Percentiles rank a stretch among this genome's conserved stretches.
These are phyloP conservation scores for Apiotrichum akiyoshidainum DNA, from an alignment of 1,284 basidiomycete genomes.

Conservation along the genomic window DNA sequence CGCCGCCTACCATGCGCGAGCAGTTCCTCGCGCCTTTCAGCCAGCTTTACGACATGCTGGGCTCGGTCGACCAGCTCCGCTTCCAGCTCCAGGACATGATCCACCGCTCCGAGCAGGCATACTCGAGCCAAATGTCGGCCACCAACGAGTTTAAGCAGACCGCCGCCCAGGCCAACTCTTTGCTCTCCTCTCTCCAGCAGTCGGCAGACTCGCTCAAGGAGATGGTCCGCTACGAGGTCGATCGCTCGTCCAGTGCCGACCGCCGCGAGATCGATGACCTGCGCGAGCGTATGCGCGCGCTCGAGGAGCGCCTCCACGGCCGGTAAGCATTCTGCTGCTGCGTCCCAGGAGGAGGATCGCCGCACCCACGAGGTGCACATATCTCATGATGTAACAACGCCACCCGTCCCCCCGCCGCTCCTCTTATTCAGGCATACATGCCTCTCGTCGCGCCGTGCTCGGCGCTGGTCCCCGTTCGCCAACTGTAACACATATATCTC, in stretches of 20 bases:
- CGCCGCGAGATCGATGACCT: slow-evolving; percentile 21
- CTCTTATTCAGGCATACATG: too few relatives aligned
- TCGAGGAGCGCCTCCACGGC: slow-evolving; percentile 18
- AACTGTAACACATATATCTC: not conserved
- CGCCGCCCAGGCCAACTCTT: slow-evolving; percentile 29
- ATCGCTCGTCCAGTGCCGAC: slow-evolving; percentile 22
- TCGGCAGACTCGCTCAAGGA: slow-evolving; percentile 45
- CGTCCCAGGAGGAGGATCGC: too few relatives aligned
- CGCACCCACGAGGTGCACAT: too few relatives aligned
- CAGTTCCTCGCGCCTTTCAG: slow-evolving; percentile 35
- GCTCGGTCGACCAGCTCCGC: slow-evolving; percentile 31
- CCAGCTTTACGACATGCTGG: slow-evolving; percentile 40
- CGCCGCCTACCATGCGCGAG: slow-evolving; percentile 24
- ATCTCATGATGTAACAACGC: too few relatives aligned
- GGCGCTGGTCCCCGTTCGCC: not conserved
- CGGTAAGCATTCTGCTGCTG: not conserved
- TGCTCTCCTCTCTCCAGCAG: slow-evolving; percentile 38
- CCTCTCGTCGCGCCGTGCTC: not conserved
- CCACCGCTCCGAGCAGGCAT: slow-evolving; percentile 33
- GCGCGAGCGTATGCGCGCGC: slow-evolving; percentile 17
- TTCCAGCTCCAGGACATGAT: slow-evolving; percentile 36
- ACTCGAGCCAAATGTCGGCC: slow-evolving; percentile 26
- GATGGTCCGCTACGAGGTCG: slow-evolving; percentile 48
- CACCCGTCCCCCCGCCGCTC: too few relatives aligned
- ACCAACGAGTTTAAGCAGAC: slow-evolving; percentile 44